phyloP scores from a whole-genome alignment of 116 monocot genomes.

The Trichopus zeylanicus region DNA sequence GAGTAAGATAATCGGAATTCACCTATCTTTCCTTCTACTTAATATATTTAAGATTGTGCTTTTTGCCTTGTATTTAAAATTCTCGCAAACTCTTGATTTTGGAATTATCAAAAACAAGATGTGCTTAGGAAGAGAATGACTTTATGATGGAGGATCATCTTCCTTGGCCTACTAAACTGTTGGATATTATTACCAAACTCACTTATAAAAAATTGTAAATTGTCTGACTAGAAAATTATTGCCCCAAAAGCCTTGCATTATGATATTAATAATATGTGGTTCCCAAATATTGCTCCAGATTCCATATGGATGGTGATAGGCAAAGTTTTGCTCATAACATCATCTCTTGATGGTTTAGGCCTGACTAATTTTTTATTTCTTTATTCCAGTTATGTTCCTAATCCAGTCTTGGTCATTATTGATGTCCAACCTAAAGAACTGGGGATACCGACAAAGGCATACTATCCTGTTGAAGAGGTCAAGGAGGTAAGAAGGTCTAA shows the following conservation, averaged over 20 bases:
- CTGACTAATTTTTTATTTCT: background rate
- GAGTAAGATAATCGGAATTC: slow-evolving; percentile 41
- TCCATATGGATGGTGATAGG: no score
- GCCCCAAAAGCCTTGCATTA: no score
- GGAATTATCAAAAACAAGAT: no score
- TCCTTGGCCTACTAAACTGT: no score
- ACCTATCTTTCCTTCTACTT: background rate
- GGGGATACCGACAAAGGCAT: slow-evolving; percentile 96
- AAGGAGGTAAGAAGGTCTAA: slow-evolving; percentile 62
- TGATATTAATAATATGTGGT: no score
- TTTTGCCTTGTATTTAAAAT: background rate
- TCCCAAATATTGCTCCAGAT: no score
- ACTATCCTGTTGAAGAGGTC: slow-evolving; percentile 95
- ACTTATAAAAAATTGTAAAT: no score
- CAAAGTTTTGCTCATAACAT: background rate
- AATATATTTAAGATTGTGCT: background rate
- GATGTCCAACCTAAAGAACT: slow-evolving; percentile 94
- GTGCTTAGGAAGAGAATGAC: no score
- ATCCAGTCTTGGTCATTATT: slow-evolving; percentile 93
- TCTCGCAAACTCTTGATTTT: background rate
- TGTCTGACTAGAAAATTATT: no score
- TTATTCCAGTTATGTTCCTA: slow-evolving; percentile 77
- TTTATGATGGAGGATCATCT: no score
- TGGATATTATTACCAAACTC: no score
- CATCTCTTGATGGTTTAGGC: background rate